Percentiles rank a stretch among this genome's conserved stretches.
Conservation (phyloP, 306 rosid genomes). For the Pachyrhizus erosus region DNA sequence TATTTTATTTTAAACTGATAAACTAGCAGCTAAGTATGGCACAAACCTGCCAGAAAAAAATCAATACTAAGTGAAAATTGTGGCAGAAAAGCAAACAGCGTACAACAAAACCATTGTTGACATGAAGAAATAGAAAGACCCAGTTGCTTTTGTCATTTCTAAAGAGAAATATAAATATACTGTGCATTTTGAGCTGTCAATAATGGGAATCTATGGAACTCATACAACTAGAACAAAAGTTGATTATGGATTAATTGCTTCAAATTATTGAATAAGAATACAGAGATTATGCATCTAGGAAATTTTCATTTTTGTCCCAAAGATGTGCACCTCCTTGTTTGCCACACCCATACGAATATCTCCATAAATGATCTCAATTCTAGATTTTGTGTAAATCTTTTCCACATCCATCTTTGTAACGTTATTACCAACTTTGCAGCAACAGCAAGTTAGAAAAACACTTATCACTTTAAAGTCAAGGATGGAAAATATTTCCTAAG, state of each 20-base stretch:
- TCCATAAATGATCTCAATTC: conserved; percentile 3
- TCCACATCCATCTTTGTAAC: conserved; percentile 4
- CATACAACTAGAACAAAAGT: conserved; percentile 9
- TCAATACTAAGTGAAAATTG: conserved; percentile 1
- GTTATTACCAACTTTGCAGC: not conserved
- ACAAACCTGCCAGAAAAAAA: conserved; percentile 20
- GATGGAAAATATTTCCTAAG: conserved; percentile 1
- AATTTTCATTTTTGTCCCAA: conserved; percentile 7
- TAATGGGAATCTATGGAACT: not conserved
- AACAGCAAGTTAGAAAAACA: conserved; percentile 16
- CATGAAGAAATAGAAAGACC: conserved; percentile 12
- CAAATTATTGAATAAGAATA: conserved; percentile 10
- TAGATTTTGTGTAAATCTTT: conserved; percentile 6
- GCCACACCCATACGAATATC: not conserved
- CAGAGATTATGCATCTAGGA: conserved; percentile 30
- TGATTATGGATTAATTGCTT: conserved; percentile 23
- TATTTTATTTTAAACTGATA: conserved; percentile 2
- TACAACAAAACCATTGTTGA: conserved; percentile 1
- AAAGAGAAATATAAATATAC: not conserved
- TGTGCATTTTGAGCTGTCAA: conserved; percentile 12
- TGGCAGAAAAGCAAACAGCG: not conserved
- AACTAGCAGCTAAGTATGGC: conserved; percentile 29
- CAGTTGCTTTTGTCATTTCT: not conserved
- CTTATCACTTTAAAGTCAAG: conserved; percentile 21
- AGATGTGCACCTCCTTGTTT: not conserved